Evolutionary conservation across 2,329 filamentous ascomycete genomes (phyloP).

Genomic region (Trichoderma aggressivum): DNA sequence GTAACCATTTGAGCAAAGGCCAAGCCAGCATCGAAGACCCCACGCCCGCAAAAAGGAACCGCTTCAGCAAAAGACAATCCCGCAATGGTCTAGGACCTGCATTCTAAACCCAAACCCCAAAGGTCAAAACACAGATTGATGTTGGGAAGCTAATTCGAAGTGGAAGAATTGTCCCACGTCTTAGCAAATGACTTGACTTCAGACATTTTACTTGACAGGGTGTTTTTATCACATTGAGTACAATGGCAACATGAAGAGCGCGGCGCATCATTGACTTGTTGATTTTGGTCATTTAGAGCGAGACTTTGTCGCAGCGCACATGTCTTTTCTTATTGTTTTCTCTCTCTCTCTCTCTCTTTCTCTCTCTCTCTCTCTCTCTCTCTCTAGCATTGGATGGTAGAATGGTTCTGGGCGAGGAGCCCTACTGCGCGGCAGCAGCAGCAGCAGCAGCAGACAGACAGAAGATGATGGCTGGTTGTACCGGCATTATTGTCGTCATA

Average conservation of each 20-base stretch:
- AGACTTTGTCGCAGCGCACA: slow-evolving; percentile 11
- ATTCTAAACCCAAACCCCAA: background rate
- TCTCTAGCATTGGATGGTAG: slow-evolving; percentile 18
- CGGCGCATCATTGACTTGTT: slow-evolving; percentile 2
- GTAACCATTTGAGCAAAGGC: slow-evolving; percentile 58
- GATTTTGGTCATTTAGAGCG: slow-evolving; percentile 12
- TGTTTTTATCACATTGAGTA: slow-evolving; percentile 2
- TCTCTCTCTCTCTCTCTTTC: slow-evolving; percentile 11
- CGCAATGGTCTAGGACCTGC: slow-evolving; percentile 63
- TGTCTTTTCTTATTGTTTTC: slow-evolving; percentile 15
- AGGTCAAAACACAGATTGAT: background rate
- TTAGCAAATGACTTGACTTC: background rate
- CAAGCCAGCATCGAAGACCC: slow-evolving; percentile 54
- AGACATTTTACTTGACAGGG: slow-evolving; percentile 5
- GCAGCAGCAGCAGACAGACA: background rate
- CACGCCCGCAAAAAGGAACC: slow-evolving; percentile 50
- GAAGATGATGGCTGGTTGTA: slow-evolving; percentile 15
- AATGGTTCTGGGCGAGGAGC: slow-evolving; percentile 12
- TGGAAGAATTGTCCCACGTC: background rate
- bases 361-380: slow-evolving; percentile 14
- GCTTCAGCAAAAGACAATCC: slow-evolving; percentile 89
- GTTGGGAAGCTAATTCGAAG: background rate
- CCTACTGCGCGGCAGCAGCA: slow-evolving; percentile 7
- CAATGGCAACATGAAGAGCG: slow-evolving; percentile 12
- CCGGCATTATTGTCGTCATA: slow-evolving; percentile 3